A percentile compares a stretch with the other conserved stretches of the same genome.
Conservation (phyloP, 2,329 filamentous ascomycete species). For the Fusarium succisae region DNA sequence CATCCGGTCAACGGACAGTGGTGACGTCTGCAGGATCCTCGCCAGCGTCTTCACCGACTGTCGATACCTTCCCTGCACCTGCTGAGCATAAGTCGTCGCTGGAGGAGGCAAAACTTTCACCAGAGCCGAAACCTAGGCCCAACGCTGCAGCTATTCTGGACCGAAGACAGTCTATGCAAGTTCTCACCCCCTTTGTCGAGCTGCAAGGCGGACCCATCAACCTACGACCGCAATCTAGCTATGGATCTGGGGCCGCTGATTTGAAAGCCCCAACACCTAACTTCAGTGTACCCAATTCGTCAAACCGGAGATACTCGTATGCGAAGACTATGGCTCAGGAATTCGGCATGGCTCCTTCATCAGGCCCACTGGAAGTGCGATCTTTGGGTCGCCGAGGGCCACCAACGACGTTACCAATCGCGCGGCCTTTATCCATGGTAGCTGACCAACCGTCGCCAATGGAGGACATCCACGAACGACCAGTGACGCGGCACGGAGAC, state of each 20-base stretch:
- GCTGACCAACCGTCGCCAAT: constrained; percentile 60
- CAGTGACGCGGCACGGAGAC: constrained; percentile 44
- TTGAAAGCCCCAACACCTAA: constrained; percentile 52
- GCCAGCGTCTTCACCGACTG: constrained; percentile 64
- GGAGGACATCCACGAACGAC: constrained; percentile 43
- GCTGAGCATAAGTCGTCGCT: constrained; percentile 30
- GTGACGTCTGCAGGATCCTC: constrained; percentile 66
- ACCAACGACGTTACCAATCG: constrained; percentile 58
- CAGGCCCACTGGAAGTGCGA: constrained; percentile 28
- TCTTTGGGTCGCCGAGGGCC: constrained; percentile 41
- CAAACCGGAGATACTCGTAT: constrained; percentile 57
- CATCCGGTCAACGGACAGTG: constrained; percentile 68
- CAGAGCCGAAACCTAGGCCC: constrained; percentile 57
- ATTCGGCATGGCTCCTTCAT: constrained; percentile 22
- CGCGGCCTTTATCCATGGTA: constrained; percentile 64
- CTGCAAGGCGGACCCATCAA: constrained; percentile 44
- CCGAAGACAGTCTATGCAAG: constrained; percentile 62
- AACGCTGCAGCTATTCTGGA: constrained; percentile 62
- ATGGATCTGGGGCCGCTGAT: constrained; percentile 22
- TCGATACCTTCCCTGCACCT: constrained; percentile 56
- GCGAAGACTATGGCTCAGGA: constrained; percentile 43
- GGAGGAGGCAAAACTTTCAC: constrained; percentile 36
- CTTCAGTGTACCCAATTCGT: constrained; percentile 62
- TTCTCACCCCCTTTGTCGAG: constrained; percentile 56
- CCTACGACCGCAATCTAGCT: constrained; percentile 36